phyloP scores from a whole-genome alignment of 768 basidiomycete genomes.

The Pleurotus djamor region DNA sequence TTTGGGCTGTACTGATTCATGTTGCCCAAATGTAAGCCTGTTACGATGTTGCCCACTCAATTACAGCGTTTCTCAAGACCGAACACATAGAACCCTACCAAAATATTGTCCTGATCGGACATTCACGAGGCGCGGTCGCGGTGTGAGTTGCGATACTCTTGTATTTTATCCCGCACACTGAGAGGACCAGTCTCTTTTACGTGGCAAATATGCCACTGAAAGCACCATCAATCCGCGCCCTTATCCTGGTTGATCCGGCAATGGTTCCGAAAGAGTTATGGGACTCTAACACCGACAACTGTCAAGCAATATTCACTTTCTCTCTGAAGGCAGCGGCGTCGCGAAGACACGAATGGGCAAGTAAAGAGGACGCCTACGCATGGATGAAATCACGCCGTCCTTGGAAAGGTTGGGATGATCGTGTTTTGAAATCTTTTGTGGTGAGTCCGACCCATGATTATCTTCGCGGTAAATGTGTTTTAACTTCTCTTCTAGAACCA shows the following conservation, averaged over 20 bases:
- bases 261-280: constrained; percentile 36
- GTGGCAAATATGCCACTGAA: background rate
- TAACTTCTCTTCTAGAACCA: constrained; percentile 23
- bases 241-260: constrained; percentile 45
- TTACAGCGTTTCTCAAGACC: constrained; percentile 29
- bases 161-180: background rate
- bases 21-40: constrained; percentile 19
- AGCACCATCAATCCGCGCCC: constrained; percentile 27
- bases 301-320: constrained; percentile 30
- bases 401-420: constrained; percentile 45
- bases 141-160: constrained; percentile 22
- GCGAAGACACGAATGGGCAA: constrained; percentile 38
- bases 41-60: constrained; percentile 32
- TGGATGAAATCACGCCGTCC: constrained; percentile 42
- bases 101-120: constrained; percentile 34
- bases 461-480: background rate
- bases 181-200: too few relatives aligned
- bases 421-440: constrained; percentile 31
- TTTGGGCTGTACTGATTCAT: too few relatives aligned
- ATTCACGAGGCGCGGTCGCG: constrained; percentile 41
- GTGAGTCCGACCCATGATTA: constrained; percentile 21
- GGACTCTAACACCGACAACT: constrained; percentile 31
- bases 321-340: constrained; percentile 24
- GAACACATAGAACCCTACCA: constrained; percentile 25
- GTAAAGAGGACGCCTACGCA: constrained; percentile 33